Evolutionary conservation across 805 yeast genomes (phyloP), one percentile per base, ranked within the genome.

Genomic region (Wickerhamiella qilinensis): DNA sequence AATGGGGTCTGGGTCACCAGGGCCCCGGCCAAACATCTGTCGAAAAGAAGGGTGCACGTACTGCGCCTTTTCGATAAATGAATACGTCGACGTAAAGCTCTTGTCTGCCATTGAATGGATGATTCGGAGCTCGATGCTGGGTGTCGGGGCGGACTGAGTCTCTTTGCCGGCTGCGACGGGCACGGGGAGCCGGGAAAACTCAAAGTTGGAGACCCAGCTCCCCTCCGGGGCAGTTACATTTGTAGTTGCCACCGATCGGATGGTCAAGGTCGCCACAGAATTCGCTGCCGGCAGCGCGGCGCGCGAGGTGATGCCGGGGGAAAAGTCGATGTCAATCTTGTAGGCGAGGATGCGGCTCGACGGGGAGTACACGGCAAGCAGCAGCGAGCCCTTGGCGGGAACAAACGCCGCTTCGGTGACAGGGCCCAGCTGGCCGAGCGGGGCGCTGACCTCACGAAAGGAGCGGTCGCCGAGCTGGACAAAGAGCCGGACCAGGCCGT

Each of bases 401-500:
- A 45, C 45, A 36, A 52, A 46, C 2, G 47, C 35, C 1, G 59
- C 59, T 21, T 46, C 53, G 4, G 53, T 38, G 8, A 56, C 46
- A 15, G 44, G 36, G 12, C 46, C 51, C 6, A 46, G 40, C 7
- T 46, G 52, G 8, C 51, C 50, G 14, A 48, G 38, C 18, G 43
- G 22, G n/a, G 45, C 44, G 32, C 38, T 52, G 37, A 41, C 46
- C 36, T 48, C 54, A 19, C 46, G 33, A 36, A 47, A 43, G 11
- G 46, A 48, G 17, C 37, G 41, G 20, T 43, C 48, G 4, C 45
- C 48, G 16, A 40, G 40, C 52, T 77, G 88, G 50, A 69, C 77
- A 62, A 75, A 74, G 21, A 77, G 54, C 19, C 67, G 60, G 30
- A 76, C 56, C 39, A 64, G 62, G 1, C 91, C 93, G 46, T 73